Base-by-base conservation (phyloP, 208 protist species). In the Wallacemonas sp. region DNA sequence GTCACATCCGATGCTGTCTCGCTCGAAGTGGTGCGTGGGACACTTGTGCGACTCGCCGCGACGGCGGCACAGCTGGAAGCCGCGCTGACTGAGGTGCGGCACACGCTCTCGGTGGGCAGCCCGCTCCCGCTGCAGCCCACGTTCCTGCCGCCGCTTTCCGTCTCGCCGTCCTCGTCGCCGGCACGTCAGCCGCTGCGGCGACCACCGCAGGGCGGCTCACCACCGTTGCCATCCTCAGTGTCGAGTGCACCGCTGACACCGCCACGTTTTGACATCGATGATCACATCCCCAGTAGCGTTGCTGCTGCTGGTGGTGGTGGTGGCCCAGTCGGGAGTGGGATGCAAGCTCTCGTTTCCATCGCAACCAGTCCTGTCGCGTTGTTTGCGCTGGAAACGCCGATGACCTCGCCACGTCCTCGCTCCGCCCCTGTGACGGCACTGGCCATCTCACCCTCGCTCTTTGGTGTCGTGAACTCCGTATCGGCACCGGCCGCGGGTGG, bases 101-200 rank as follows among this genome's bases (percentile, higher is more conserved):
- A 61, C 5, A 41, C 29, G 16, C 29, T 61, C 11, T 6, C 55
- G 9, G 30, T 6, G 30, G 23, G 29, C 9, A n/a, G 23, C 41
- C 33, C 30, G 17, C 6, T 61, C 8, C 55, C 55, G 17, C 23
- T 41, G 26, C 55, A 24, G 30, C 23, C 17, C 16, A 3, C n/a
- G 3, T 9, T 41, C 12, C 30, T 41, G 26, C 33, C 43, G n/a
- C 55, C 33, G 17, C 55, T 16, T 32, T 19, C 33, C 19, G 23
- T 32, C 47, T 55, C 47, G 24, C 24, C 47, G 26, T 55, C 47
- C 47, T 5, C 47, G 47, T 55, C 55, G 21, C 32, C 41, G 47
- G 21, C 21, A 32, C 65, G 27, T 12, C 55, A 39, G 38, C 41
- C 44, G 24, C 2, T 65, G n/a, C 17, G 16, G 16, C 41, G 11